Base-by-base conservation (phyloP, 495 filamentous ascomycete species). In the Tuber umbilicatum region DNA sequence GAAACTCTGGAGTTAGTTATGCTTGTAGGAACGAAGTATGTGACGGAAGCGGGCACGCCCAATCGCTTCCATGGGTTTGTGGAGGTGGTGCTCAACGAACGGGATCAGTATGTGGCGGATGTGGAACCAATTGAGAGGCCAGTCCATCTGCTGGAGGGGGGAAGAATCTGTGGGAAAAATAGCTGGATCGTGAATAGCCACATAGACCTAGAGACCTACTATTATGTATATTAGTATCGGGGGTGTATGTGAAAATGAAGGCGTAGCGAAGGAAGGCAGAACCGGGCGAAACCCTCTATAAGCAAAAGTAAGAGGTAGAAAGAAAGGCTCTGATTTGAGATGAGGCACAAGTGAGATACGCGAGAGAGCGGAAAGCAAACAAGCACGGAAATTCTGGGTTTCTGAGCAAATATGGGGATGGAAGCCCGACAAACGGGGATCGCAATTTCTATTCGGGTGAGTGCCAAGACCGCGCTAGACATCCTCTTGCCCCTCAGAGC, bases 61-160 rank as follows among this genome's bases (percentile, higher is more conserved):
- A 31, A 73, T 42, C 55, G 39, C 31, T 55, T 27, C 5, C 55
- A 73, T 38, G 71, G 55, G 5, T 73, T 68, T 35, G 50, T 73
- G 14, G 50, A 73, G 45, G 71, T 73, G 0, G 35, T 19, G 14
- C n/a, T 73, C 2, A 41, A 73, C 21, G 21, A 40, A 73, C 35
- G 10, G 5, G 50, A 73, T 37, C 38, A 38, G 9, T 73, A 42
- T 68, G 23, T 73, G 0, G 71, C 71, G 0, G 21, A 55, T 0
- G 35, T 68, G 1, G 35, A 41, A 35, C 17, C 55, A 17, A 73
- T 68, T 27, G 50, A 68, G 45, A 55, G 71, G 41, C 50, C 37
- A 1, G 55, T 73, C 35, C 55, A 73, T 14, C 47, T 68, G 5
- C n/a, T 67, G 37, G 38, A 73, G 1, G 43, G 43, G 43, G 43